Percentiles rank a stretch among this genome's conserved stretches.
phyloP scores from a whole-genome alignment of 2,329 filamentous ascomycete species.

The Aureobasidium sp. region DNA sequence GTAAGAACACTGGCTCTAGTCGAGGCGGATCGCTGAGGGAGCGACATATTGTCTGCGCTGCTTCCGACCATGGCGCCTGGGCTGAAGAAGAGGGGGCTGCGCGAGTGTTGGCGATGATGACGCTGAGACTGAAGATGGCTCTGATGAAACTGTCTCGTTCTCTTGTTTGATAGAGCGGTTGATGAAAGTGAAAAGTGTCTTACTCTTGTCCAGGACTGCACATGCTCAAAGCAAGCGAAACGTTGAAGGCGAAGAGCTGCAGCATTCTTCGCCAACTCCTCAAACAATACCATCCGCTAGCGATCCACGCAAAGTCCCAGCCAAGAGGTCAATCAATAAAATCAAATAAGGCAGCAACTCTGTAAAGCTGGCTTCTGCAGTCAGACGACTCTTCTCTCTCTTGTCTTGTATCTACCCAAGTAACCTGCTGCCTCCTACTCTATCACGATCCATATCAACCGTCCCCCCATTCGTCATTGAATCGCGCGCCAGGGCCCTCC shows the following conservation, averaged over 20 bases:
- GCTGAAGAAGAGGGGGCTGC: not conserved
- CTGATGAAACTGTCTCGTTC: not conserved
- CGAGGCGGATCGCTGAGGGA: constrained; percentile 14
- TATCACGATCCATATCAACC: not conserved
- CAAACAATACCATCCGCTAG: constrained; percentile 6
- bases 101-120: constrained; percentile 4
- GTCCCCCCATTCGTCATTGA: not conserved
- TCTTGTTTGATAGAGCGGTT: not conserved
- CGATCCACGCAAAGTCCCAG: not conserved
- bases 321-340: not conserved
- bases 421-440: not conserved
- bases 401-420: not conserved
- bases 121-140: not conserved
- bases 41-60: constrained; percentile 6
- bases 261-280: constrained; percentile 9
- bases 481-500: not conserved
- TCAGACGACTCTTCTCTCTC: not conserved
- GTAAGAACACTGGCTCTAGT: constrained; percentile 35
- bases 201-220: constrained; percentile 11
- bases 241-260: constrained; percentile 10
- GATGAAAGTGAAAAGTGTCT: not conserved
- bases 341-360: not conserved
- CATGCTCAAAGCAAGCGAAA: constrained; percentile 10
- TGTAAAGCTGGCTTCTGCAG: not conserved
- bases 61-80: constrained; percentile 15